Base-by-base conservation (phyloP, 805 yeast genomes). In the Nakazawaea anatomiae region DNA sequence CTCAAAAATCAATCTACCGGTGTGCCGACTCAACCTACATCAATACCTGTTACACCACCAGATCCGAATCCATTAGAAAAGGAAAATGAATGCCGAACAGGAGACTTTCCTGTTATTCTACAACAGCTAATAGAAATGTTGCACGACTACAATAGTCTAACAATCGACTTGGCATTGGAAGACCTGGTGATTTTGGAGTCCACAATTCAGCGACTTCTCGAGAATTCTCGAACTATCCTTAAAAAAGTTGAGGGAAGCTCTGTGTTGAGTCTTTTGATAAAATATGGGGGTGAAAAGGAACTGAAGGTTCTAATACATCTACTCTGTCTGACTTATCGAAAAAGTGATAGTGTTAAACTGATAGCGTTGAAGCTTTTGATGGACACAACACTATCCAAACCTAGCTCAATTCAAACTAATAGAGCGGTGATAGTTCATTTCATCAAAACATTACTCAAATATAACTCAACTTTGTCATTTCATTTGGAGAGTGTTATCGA, bases 171-270 rank as follows among this genome's bases (percentile, higher is more conserved):
- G 25, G 30, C 39, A 8, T 30, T 42, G 12, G 12, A 38, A 27
- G 51, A 48, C n/a, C 47, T 43, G 11, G 51, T 48, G 43, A 48
- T 48, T 28, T 31, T 29, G 27, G 40, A 47, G 11, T 42, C 46
- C 12, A 47, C 46, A 11, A 29, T 12, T 4, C 46, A 42, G 27
- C 8, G 11, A n/a, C 6, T 47, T 3, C 8, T 47, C 7, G 46
- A 47, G 12, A 12, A 35, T 28, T 6, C 46, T 8, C 36, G 1
- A 12, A 4, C 4, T 7, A 32, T 47, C 12, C n/a, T 47, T 9
- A 7, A 18, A 9, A 28, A 11, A 10, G 6, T 8, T 3, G 4
- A n/a, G 4, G 40, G 42, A 11, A 28, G 27, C 7, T 25, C 39
- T 10, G 18, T 9, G 9, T 7, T 36, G 10, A 28, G 18, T 28